These are phyloP conservation scores for Picochlorum sp. DNA, from an alignment of 139 green algal species.

Conservation along the genomic window DNA sequence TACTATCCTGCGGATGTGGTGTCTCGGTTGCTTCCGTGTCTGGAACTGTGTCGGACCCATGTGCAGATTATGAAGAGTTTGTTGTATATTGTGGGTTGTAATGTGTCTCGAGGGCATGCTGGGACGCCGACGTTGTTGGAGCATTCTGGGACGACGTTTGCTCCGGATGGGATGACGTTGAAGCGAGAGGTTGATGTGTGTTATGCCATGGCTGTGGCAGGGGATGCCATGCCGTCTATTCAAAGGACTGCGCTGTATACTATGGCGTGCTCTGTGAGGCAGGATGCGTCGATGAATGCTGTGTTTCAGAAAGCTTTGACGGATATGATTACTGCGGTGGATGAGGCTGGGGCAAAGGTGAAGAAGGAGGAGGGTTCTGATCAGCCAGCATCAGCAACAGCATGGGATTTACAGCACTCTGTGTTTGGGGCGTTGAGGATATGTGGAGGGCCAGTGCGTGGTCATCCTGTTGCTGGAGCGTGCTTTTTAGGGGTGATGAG, in stretches of 20 bases:
- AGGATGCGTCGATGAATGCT: slow-evolving; percentile 9
- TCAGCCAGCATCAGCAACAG: not conserved
- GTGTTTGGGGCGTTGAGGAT: slow-evolving; percentile 19
- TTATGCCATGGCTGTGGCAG: not conserved
- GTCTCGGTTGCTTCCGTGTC: slow-evolving; percentile 10
- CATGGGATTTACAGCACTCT: slow-evolving; percentile 35
- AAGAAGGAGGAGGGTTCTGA: not conserved
- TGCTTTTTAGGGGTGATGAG: slow-evolving; percentile 37
- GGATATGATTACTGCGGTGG: slow-evolving; percentile 15
- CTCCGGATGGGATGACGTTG: not conserved
- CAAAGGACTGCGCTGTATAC: slow-evolving; percentile 12
- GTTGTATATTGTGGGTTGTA: slow-evolving; percentile 11
- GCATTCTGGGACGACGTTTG: slow-evolving; percentile 2
- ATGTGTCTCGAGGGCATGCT: slow-evolving; percentile 12
- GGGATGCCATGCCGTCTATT: not conserved
- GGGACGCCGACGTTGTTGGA: slow-evolving; percentile 34
- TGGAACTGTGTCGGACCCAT: slow-evolving; percentile 17
- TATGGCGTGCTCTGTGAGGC: slow-evolving; percentile 11
- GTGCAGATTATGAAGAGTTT: slow-evolving; percentile 12
- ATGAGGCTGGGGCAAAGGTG: slow-evolving; percentile 11
- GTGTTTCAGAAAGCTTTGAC: slow-evolving; percentile 12
- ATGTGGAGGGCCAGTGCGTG: slow-evolving; percentile 3
- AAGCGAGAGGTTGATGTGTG: not conserved
- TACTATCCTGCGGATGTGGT: slow-evolving; percentile 20
- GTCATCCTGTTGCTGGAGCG: slow-evolving; percentile 7